A percentile compares a stretch with the other conserved stretches of the same genome.
Evolutionary conservation across 139 green algal species (phyloP).

Genomic region (Dunaliella sp.): DNA sequence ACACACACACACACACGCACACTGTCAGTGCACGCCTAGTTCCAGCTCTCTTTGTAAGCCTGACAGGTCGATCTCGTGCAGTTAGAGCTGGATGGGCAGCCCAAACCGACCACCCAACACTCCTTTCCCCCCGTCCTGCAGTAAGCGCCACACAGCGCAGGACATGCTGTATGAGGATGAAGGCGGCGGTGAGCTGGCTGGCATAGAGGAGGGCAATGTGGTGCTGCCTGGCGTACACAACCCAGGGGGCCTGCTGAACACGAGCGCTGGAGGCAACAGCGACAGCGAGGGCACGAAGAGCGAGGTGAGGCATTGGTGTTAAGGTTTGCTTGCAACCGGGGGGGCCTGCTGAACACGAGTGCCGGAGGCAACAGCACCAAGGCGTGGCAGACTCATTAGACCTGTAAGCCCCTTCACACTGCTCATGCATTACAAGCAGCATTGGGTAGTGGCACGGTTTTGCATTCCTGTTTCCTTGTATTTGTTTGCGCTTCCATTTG

Average conservation of each 20-base stretch:
- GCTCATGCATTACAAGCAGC: too few relatives aligned
- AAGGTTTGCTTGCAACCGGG: too few relatives aligned
- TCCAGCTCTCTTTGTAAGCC: not conserved
- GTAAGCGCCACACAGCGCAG: not conserved
- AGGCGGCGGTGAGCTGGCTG: not conserved
- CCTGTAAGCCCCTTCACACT: too few relatives aligned
- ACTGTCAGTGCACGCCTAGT: not conserved
- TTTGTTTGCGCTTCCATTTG: too few relatives aligned
- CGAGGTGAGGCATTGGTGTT: not conserved
- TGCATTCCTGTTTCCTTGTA: too few relatives aligned
- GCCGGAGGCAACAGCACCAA: not conserved
- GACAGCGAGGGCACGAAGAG: not conserved
- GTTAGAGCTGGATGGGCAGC: too few relatives aligned
- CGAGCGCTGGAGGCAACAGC: not conserved
- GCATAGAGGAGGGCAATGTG: not conserved
- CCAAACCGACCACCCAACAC: too few relatives aligned
- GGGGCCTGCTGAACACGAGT: not conserved
- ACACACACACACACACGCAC: not conserved
- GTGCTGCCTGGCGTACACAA: not conserved
- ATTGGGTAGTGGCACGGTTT: too few relatives aligned
- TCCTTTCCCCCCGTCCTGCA: not conserved
- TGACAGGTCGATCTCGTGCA: too few relatives aligned
- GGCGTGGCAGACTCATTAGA: too few relatives aligned
- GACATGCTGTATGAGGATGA: not conserved
- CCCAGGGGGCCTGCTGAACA: not conserved